Evolutionary conservation across 352 stramenopile species (phyloP).

Genomic region (Phytophthora gonapodyides): DNA sequence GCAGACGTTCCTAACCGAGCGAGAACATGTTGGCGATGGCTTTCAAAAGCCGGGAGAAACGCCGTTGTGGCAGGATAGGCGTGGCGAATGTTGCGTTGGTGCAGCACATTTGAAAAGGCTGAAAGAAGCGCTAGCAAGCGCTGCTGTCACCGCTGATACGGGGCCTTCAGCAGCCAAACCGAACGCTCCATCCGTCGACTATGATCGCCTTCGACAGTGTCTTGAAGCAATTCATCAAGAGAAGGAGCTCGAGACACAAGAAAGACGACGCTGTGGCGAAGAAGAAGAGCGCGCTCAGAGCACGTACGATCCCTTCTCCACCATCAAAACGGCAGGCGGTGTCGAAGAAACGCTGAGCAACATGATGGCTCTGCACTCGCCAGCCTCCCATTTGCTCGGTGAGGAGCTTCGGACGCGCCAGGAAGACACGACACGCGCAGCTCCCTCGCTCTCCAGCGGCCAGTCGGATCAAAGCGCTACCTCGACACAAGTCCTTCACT

Average conservation of each 20-base stretch:
- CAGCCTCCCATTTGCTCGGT: conserved; percentile 27
- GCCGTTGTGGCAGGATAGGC: not conserved
- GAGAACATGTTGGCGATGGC: not conserved
- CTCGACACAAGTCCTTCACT: conserved; percentile 14
- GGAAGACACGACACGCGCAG: conserved; percentile 40
- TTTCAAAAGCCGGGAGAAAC: not conserved
- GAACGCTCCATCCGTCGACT: conserved; percentile 2
- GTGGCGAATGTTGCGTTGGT: conserved; percentile 5
- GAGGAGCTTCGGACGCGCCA: conserved; percentile 61
- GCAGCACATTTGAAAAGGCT: conserved; percentile 7
- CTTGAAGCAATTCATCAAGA: conserved; percentile 48
- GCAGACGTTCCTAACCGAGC: conserved; percentile 63
- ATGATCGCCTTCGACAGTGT: conserved; percentile 31
- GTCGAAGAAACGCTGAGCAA: conserved; percentile 52
- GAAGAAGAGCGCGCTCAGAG: conserved; percentile 24
- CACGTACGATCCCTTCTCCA: conserved; percentile 61
- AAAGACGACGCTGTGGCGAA: conserved; percentile 17
- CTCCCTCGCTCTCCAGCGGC: not conserved
- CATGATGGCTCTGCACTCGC: conserved; percentile 37
- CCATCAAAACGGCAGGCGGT: conserved; percentile 55
- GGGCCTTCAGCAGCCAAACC: conserved; percentile 8
- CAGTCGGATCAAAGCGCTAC: conserved; percentile 4
- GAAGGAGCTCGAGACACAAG: conserved; percentile 35
- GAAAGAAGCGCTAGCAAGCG: conserved; percentile 9
- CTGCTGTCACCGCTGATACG: not conserved